Evolutionary conservation across 306 rosid genomes (phyloP).

Genomic region (Albizia julibrissin): DNA sequence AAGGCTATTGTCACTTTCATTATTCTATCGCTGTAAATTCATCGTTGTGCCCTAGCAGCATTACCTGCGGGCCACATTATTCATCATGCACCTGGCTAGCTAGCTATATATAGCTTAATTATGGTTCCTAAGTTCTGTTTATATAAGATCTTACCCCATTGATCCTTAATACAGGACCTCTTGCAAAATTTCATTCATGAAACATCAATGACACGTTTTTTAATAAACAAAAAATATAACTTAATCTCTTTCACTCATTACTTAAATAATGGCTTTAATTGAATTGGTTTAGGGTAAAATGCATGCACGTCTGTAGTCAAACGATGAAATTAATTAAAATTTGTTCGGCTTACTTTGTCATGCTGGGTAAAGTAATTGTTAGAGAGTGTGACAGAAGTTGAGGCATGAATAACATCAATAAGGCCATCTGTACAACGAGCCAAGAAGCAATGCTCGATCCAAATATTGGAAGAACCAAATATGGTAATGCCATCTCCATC

Average conservation of each 20-base stretch:
- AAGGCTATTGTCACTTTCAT: constrained; percentile 50
- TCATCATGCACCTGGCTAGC: not conserved
- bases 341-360: constrained; percentile 56
- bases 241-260: too few species aligned
- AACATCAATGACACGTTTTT: too few species aligned
- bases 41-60: constrained; percentile 81
- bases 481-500: constrained; percentile 75
- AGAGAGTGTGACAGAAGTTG: constrained; percentile 71
- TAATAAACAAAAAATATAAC: too few species aligned
- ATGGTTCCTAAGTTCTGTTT: not conserved
- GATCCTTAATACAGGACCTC: too few species aligned
- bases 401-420: constrained; percentile 68
- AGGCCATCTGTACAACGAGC: constrained; percentile 71
- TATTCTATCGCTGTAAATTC: constrained; percentile 52
- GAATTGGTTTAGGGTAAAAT: too few species aligned
- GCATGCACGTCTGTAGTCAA: too few species aligned
- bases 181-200: too few species aligned
- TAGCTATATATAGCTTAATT: not conserved
- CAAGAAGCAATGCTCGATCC: constrained; percentile 86
- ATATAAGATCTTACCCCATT: not conserved
- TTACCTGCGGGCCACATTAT: constrained; percentile 50
- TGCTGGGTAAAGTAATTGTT: constrained; percentile 81
- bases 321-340: not conserved
- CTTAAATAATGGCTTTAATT: too few species aligned
- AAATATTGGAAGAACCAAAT: constrained; percentile 62